Percentiles rank a stretch among this genome's conserved stretches.
Evolutionary conservation across 805 yeast species (phyloP).

Genomic region (Yarrowia osloensis): DNA sequence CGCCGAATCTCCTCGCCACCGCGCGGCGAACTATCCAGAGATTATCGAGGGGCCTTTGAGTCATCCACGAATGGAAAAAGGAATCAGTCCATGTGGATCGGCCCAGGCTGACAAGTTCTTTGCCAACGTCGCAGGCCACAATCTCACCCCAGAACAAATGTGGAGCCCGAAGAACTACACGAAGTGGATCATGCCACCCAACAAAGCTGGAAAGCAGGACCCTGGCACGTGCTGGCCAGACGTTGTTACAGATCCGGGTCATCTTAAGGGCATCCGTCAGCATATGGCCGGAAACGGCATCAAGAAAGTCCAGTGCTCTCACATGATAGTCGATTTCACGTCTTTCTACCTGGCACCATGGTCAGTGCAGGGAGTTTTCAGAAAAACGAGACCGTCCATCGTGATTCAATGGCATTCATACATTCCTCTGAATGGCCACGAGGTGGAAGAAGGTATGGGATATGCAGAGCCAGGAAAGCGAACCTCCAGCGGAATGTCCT

Average conservation of each 20-base stretch:
- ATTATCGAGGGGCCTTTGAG: not conserved
- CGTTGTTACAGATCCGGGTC: not conserved
- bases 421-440: not conserved
- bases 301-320: not conserved
- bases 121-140: not conserved
- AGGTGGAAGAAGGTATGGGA: not conserved
- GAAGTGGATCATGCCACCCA: slow-evolving; percentile 4
- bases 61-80: not conserved
- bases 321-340: not conserved
- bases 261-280: not conserved
- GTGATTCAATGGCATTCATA: not conserved
- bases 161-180: not conserved
- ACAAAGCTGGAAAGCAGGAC: not conserved
- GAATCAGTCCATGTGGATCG: not conserved
- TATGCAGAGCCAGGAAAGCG: not conserved
- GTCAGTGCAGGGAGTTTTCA: not conserved
- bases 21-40: not conserved
- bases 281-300: not conserved
- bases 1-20: not conserved
- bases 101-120: not conserved
- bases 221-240: slow-evolving; percentile 8
- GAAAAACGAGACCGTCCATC: not conserved
- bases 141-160: not conserved
- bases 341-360: not conserved
- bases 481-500: not conserved